Conservation (phyloP, 768 basidiomycete species). For the Myochromella boudieri region DNA sequence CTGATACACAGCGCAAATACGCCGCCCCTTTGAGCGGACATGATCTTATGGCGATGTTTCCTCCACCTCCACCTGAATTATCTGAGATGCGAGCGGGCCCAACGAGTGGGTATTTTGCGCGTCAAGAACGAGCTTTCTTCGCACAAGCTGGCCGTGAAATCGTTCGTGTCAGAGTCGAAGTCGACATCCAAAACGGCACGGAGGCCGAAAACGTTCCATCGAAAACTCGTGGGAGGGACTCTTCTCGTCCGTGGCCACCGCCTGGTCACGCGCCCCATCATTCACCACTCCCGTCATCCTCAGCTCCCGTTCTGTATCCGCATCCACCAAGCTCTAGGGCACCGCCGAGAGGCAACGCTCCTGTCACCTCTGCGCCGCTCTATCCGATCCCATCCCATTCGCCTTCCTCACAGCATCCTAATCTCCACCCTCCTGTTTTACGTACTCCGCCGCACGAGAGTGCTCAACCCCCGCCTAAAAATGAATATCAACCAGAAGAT, state of each 20-base stretch:
- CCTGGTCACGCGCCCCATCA: conserved; percentile 27
- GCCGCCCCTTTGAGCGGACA: conserved; percentile 80
- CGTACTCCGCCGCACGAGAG: conserved; percentile 49
- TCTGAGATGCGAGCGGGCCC: conserved; percentile 58
- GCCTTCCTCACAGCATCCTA: conserved; percentile 26
- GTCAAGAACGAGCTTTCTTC: conserved; percentile 80
- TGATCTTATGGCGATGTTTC: conserved; percentile 85
- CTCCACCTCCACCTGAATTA: conserved; percentile 61
- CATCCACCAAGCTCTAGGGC: conserved; percentile 33
- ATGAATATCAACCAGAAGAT: conserved; percentile 45
- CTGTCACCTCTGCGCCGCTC: conserved; percentile 33
- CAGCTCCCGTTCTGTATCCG: conserved; percentile 31
- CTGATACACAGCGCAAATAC: conserved; percentile 56
- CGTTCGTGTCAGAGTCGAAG: conserved; percentile 70
- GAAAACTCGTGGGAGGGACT: conserved; percentile 22
- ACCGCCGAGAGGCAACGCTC: conserved; percentile 28
- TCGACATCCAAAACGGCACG: conserved; percentile 47
- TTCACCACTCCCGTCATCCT: conserved; percentile 32
- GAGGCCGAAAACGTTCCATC: conserved; percentile 26
- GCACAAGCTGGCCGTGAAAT: conserved; percentile 78
- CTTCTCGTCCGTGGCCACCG: conserved; percentile 25
- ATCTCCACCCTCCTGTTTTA: conserved; percentile 35
- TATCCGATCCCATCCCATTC: conserved; percentile 32
- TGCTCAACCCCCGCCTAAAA: conserved; percentile 34
- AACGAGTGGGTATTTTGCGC: conserved; percentile 71